phyloP scores from a whole-genome alignment of 768 basidiomycete species.

The Calvatia gigantea region DNA sequence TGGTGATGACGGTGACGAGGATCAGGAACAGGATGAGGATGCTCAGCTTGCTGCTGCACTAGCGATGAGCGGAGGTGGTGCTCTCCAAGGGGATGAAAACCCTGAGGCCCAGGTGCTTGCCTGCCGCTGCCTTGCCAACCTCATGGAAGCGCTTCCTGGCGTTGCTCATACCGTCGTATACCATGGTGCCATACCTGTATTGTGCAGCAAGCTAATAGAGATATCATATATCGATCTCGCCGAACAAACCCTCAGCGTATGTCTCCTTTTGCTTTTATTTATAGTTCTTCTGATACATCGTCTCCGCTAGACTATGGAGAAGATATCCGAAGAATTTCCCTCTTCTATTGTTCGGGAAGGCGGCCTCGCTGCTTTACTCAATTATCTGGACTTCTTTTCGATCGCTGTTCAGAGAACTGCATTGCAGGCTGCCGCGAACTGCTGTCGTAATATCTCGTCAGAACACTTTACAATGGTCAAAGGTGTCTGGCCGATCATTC shows the following conservation, averaged over 20 bases:
- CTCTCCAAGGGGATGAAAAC: slow-evolving; percentile 77
- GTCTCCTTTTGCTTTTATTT: slow-evolving; percentile 29
- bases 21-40: slow-evolving; percentile 72
- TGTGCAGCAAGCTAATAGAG: slow-evolving; percentile 95
- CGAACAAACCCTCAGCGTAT: slow-evolving; percentile 94
- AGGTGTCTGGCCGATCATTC: slow-evolving; percentile 89
- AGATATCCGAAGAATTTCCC: slow-evolving; percentile 97
- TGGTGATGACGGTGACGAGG: slow-evolving; percentile 66
- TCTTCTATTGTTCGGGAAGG: slow-evolving; percentile 95
- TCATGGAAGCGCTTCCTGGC: slow-evolving; percentile 98
- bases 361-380: slow-evolving; percentile 87
- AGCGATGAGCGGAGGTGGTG: slow-evolving; percentile 71
- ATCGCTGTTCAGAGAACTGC: slow-evolving; percentile 97
- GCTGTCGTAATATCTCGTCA: slow-evolving; percentile 86
- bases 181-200: slow-evolving; percentile 95
- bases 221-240: slow-evolving; percentile 98
- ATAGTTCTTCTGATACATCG: slow-evolving; percentile 16
- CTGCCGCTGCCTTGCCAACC: slow-evolving; percentile 93
- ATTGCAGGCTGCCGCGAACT: slow-evolving; percentile 93
- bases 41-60: slow-evolving; percentile 85
- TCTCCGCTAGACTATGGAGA: slow-evolving; percentile 80
- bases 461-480: slow-evolving; percentile 89
- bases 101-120: slow-evolving; percentile 94
- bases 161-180: slow-evolving; percentile 97
- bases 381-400: slow-evolving; percentile 97